Base-by-base conservation (phyloP, 2,329 filamentous ascomycete species). In the Didymella arachidicola region DNA sequence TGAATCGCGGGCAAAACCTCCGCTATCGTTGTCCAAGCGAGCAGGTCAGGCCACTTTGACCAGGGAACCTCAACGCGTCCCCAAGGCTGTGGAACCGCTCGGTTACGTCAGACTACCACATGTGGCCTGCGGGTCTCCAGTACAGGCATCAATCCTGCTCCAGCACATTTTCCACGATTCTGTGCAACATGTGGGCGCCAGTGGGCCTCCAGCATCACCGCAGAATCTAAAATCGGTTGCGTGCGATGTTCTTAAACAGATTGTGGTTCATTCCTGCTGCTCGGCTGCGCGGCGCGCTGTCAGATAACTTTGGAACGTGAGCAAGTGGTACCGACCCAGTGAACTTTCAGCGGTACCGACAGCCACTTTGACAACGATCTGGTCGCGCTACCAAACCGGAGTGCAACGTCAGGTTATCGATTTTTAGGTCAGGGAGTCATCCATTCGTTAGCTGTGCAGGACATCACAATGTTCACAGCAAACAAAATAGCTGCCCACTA, bases 81-180 rank as follows among this genome's bases (percentile, higher is more conserved):
- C 45, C 50, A 54, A 53, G 32, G 39, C 50, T 46, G 56, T 54
- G 50, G 56, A 59, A 59, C 56, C 26, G 26, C 45, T 54, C 45
- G 50, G 45, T 53, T 59, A 59, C 56, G 56, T 59, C 50, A 54
- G 45, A 45, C 19, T 45, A 54, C 45, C 50, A 59, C 56, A 54
- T 59, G 56, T 59, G 56, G 50, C 50, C 50, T 46, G 50, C 50
- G 4, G 22, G 30, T 26, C 41, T 46, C 32, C 32, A 18, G 41
- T 27, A 26, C 41, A 46, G 36, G 30, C 50, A 48, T 53, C 39
- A 47, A 36, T 51, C 41, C 48, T 53, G 42, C 36, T 52, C 36
- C 48, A 48, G 36, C 55, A 52, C 18, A 26, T 29, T 38, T 46
- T 27, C 26, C 41, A 38, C 30, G 1, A 30, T 18, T 32, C n/a